Conservation (phyloP, 371 early-diverging fungal genomes). For the Haplosporangium sp. region DNA sequence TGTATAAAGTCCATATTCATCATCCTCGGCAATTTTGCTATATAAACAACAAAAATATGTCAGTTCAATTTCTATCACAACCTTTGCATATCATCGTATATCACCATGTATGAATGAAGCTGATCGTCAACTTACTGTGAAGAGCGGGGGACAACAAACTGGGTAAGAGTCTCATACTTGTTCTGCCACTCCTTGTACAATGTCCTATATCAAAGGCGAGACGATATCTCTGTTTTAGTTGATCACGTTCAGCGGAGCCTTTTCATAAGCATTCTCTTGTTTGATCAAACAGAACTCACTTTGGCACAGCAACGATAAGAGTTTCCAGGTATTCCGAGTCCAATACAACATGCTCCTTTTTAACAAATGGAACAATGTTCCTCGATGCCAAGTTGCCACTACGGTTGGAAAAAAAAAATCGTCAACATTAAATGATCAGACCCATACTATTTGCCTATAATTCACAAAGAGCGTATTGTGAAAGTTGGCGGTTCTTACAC, state of each 20-base stretch:
- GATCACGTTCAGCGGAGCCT: background rate
- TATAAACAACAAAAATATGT: background rate
- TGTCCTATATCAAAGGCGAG: conserved; percentile 54
- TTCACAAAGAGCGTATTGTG: background rate
- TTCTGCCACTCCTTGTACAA: conserved; percentile 84
- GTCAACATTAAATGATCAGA: background rate
- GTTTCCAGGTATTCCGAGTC: conserved; percentile 95
- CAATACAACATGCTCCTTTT: conserved; percentile 88
- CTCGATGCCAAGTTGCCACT: conserved; percentile 94
- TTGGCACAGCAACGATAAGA: conserved; percentile 95
- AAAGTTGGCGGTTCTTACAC: conserved; percentile 63
- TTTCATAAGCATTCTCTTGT: background rate
- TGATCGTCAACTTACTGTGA: conserved; percentile 70
- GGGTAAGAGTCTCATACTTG: conserved; percentile 89
- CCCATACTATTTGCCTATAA: background rate
- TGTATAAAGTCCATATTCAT: conserved; percentile 91
- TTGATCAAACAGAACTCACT: conserved; percentile 57
- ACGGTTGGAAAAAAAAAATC: conserved; percentile 3
- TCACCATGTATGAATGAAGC: too few relatives aligned
- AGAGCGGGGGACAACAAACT: conserved; percentile 97
- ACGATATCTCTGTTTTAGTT: background rate
- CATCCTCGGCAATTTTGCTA: conserved; percentile 90
- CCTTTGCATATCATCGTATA: too few relatives aligned
- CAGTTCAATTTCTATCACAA: background rate
- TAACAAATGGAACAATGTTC: conserved; percentile 87